Percentiles rank a stretch among this genome's conserved stretches.
Evolutionary conservation across 768 basidiomycete species (phyloP).

Genomic region (Harrya chromipes): DNA sequence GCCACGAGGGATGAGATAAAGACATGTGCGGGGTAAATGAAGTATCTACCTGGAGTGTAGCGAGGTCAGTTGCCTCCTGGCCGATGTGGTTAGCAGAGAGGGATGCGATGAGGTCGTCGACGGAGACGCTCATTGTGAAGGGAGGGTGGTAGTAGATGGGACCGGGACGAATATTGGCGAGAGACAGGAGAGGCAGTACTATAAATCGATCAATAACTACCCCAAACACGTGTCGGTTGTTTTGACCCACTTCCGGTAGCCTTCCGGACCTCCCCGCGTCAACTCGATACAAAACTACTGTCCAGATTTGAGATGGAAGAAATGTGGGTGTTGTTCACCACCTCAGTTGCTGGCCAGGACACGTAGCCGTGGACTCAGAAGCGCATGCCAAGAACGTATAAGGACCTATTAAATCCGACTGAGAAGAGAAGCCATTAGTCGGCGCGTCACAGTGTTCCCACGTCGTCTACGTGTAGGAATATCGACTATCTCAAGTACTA

Average conservation of each 20-base stretch:
- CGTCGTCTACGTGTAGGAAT: no score
- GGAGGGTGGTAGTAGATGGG: background rate
- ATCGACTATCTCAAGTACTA: no score
- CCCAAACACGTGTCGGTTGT: constrained; percentile 23
- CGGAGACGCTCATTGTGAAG: constrained; percentile 42
- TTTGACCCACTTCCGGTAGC: background rate
- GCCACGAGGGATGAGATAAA: constrained; percentile 16
- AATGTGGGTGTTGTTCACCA: background rate
- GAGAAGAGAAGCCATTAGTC: background rate
- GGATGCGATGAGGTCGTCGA: constrained; percentile 52
- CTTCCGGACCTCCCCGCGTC: constrained; percentile 13
- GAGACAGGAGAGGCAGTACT: constrained; percentile 13
- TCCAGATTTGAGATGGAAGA: no score
- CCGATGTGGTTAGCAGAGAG: constrained; percentile 47
- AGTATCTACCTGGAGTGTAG: constrained; percentile 41
- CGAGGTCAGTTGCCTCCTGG: constrained; percentile 51
- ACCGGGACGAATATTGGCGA: background rate
- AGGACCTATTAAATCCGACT: background rate
- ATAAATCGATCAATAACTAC: constrained; percentile 16
- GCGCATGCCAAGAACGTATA: no score
- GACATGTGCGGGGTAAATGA: constrained; percentile 17
- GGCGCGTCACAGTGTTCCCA: no score
- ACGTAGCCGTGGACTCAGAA: no score
- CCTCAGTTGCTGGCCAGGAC: constrained; percentile 9
- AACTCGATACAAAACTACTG: background rate